Percentiles rank a stretch among this genome's conserved stretches.
Conservation (phyloP, 2,329 filamentous ascomycete genomes). For the Hymenoscyphus occultus region DNA sequence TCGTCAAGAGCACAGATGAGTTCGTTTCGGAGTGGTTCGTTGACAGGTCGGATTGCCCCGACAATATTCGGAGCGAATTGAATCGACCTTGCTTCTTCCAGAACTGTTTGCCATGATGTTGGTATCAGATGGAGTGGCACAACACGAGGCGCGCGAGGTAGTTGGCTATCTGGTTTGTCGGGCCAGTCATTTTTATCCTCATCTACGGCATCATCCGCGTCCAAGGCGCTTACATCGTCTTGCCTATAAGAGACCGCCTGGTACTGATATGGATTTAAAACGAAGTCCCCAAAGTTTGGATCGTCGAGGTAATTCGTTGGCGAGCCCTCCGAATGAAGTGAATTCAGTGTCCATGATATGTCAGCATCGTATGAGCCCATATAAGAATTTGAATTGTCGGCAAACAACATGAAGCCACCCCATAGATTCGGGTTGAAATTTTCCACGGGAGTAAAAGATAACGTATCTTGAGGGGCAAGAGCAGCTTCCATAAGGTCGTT, state of each 20-base stretch:
- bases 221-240: slow-evolving; percentile 15
- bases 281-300: slow-evolving; percentile 22
- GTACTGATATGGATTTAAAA: slow-evolving; percentile 23
- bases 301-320: slow-evolving; percentile 25
- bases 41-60: slow-evolving; percentile 25
- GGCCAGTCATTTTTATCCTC: slow-evolving; percentile 32
- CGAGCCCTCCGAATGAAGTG: slow-evolving; percentile 24
- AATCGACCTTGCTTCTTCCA: slow-evolving; percentile 29
- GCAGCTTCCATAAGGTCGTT: slow-evolving; percentile 34
- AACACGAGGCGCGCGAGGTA: slow-evolving; percentile 17
- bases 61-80: slow-evolving; percentile 20
- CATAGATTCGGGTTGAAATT: slow-evolving; percentile 26
- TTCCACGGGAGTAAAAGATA: slow-evolving; percentile 23
- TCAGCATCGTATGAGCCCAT: slow-evolving; percentile 35
- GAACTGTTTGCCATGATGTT: slow-evolving; percentile 28
- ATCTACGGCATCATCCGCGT: slow-evolving; percentile 30
- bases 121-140: slow-evolving; percentile 24
- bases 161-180: slow-evolving; percentile 21
- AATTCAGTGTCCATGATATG: slow-evolving; percentile 33
- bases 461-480: slow-evolving; percentile 24
- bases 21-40: slow-evolving; percentile 20
- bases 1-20: slow-evolving; percentile 26
- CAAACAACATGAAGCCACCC: slow-evolving; percentile 32
- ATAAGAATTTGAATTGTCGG: slow-evolving; percentile 25
- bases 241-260: slow-evolving; percentile 21